Base-by-base conservation (phyloP, 495 filamentous ascomycete species). In the Aspergillus ostianus region DNA sequence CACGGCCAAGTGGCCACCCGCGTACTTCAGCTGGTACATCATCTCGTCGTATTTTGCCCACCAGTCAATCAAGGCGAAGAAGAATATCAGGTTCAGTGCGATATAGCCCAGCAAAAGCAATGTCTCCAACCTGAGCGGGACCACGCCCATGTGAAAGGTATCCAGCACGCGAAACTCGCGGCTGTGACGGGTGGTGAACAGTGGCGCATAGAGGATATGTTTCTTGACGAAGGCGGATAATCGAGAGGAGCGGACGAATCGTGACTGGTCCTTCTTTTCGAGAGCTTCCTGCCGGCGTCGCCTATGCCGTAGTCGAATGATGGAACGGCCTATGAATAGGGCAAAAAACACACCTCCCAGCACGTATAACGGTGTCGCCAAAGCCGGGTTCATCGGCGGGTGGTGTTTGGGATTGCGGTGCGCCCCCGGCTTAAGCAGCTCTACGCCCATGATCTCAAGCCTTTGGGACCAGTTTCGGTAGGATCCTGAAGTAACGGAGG, bases 161-260 rank as follows among this genome's bases (percentile, higher is more conserved):
- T 58, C 48, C 13, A 69, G 29, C 13, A 77, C 44, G 26, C 70
- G 70, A 49, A 78, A 69, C 48, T 77, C 74, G 26, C 75, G 73
- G 30, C 71, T 78, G 57, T 80, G 77, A 7, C 77, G 76, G 13
- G 53, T 57, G 4, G 67, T 68, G 29, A 70, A 69, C 8, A 77
- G 46, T 23, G 77, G 75, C 21, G 77, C 77, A 63, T 80, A 79
- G 13, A 78, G 63, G 18, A 80, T 17, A 67, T 80, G 70, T 61
- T 70, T 73, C 52, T 80, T 78, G 29, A 78, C 51, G 8, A 46
- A 61, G 26, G 73, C 65, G n/a, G 62, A 66, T 0, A 66, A 2
- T 0, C 27, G 2, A 59, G 46, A 68, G 30, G 63, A 66, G 17
- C 46, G 53, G 0, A 67, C 57, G 15, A 70, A 64, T 32, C 57